Conservation (phyloP, 1,139 yeast genomes). For the Yamadazyma jaroonii region DNA sequence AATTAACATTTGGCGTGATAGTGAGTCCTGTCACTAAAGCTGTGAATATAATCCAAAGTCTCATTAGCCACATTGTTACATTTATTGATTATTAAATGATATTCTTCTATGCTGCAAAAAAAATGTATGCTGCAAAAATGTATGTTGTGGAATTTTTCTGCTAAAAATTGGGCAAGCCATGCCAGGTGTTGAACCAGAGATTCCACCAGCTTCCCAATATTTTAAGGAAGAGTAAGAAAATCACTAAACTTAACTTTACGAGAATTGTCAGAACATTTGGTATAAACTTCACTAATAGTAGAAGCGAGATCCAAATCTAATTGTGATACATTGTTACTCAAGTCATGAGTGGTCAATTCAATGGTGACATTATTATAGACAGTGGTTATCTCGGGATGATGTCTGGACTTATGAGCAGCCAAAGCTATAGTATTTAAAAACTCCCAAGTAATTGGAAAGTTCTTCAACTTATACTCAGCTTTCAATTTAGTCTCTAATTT, state of each 20-base stretch:
- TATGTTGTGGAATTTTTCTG: too few species aligned
- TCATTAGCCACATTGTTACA: too few species aligned
- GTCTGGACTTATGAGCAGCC: slow-evolving; percentile 59
- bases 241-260: slow-evolving; percentile 5
- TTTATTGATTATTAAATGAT: background rate
- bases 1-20: slow-evolving; percentile 5
- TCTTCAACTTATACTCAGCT: slow-evolving; percentile 40
- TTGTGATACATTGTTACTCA: slow-evolving; percentile 49
- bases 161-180: too few species aligned
- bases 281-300: slow-evolving; percentile 14
- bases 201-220: too few species aligned
- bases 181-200: too few species aligned
- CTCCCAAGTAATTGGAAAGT: slow-evolving; percentile 61
- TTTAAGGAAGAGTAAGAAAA: too few species aligned
- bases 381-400: slow-evolving; percentile 71
- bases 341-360: slow-evolving; percentile 68
- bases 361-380: slow-evolving; percentile 61
- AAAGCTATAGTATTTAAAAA: slow-evolving; percentile 63
- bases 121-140: background rate
- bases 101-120: background rate
- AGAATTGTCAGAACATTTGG: slow-evolving; percentile 3
- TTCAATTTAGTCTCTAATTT: slow-evolving; percentile 8
- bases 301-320: slow-evolving; percentile 62
- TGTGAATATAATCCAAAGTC: background rate
- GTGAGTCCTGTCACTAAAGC: background rate